These are phyloP conservation scores for Raddia guianensis DNA, from an alignment of 176 grass and related monocot genomes.

Conservation along the genomic window DNA sequence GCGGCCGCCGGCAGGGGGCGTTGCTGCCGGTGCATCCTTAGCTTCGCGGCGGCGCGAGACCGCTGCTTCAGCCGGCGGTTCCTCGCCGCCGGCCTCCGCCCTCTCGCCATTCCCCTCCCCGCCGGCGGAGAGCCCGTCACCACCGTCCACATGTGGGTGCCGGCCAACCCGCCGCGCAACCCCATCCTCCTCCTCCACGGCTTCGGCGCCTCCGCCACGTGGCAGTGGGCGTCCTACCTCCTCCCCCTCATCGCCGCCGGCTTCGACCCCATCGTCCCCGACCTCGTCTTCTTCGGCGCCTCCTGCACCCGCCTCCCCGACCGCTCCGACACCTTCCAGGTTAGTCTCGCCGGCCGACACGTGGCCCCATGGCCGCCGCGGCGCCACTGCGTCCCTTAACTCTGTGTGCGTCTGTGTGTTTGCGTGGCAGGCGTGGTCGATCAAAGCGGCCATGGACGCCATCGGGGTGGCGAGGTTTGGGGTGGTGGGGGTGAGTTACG, in stretches of 20 bases:
- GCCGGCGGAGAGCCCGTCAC: slow-evolving; percentile 37
- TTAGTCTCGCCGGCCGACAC: neutral
- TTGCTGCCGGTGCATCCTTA: slow-evolving; percentile 48
- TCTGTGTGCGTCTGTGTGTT: neutral
- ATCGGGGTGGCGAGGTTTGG: slow-evolving; percentile 56
- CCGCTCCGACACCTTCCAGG: slow-evolving; percentile 75
- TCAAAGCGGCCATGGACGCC: slow-evolving; percentile 66
- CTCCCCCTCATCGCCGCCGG: slow-evolving; percentile 68
- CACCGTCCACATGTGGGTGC: slow-evolving; percentile 80
- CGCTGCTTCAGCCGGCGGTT: slow-evolving; percentile 69
- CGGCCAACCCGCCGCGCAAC: slow-evolving; percentile 49
- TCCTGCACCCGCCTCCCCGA: slow-evolving; percentile 62
- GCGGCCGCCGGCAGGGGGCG: slow-evolving; percentile 33
- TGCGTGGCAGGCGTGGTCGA: slow-evolving; percentile 42
- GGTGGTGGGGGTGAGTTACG: slow-evolving; percentile 80
- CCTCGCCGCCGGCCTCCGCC: slow-evolving; percentile 62
- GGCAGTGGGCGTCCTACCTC: slow-evolving; percentile 90
- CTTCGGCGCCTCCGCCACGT: slow-evolving; percentile 86
- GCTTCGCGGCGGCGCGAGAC: slow-evolving; percentile 79
- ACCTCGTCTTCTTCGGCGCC: slow-evolving; percentile 92
- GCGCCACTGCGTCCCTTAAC: neutral
- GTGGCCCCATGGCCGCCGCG: neutral
- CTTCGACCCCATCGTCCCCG: slow-evolving; percentile 89
- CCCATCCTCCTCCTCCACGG: slow-evolving; percentile 87
- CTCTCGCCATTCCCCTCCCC: slow-evolving; percentile 45